Conservation (phyloP, 208 protist genomes). For the Crithidia sp. region DNA sequence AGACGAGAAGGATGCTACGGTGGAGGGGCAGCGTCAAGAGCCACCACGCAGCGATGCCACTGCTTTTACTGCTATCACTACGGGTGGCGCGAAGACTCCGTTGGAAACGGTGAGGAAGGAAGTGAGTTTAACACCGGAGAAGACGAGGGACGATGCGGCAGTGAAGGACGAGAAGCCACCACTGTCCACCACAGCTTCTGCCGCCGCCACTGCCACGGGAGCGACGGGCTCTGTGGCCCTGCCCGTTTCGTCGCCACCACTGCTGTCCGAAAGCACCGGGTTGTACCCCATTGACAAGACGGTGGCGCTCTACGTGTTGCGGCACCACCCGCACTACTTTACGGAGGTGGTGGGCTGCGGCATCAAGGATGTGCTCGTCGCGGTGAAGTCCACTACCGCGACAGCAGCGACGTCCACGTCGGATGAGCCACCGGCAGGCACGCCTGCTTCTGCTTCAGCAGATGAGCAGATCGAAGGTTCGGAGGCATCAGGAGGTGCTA, state of each 20-base stretch:
- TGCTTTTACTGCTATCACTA: neutral
- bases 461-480: neutral
- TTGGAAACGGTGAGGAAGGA: neutral
- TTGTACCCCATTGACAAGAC: conserved; percentile 58
- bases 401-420: neutral
- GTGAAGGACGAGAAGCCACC: no score
- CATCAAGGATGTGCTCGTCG: conserved; percentile 59
- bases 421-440: neutral
- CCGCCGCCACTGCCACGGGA: neutral
- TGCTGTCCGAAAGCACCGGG: conserved; percentile 28
- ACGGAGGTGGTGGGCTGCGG: conserved; percentile 61
- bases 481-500: neutral
- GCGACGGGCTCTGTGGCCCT: no score
- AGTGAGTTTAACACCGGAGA: neutral
- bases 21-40: neutral
- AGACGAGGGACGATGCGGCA: no score
- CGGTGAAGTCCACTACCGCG: neutral
- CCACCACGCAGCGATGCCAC: neutral
- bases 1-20: neutral
- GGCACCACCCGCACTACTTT: conserved; percentile 75
- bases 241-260: no score
- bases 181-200: neutral
- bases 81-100: neutral
- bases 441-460: neutral
- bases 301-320: conserved; percentile 53